Conservation (phyloP, 192 early-diverging fungal genomes). For the Coemansia interrupta region DNA sequence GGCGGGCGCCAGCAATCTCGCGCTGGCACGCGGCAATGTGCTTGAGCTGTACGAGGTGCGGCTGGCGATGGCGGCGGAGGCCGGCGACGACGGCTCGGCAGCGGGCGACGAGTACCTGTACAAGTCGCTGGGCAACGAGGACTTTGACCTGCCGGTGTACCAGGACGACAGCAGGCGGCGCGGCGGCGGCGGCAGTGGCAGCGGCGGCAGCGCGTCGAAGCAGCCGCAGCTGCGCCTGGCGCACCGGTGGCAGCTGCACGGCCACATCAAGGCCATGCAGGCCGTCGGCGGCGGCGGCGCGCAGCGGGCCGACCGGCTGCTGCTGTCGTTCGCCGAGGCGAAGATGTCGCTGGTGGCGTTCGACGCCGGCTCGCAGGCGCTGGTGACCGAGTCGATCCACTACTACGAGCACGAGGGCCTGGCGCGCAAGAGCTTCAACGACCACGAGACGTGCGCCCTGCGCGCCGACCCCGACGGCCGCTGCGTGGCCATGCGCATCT, state of each 20-base stretch:
- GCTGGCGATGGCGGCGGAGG: conserved; percentile 17
- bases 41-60: conserved; percentile 46
- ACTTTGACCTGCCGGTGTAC: conserved; percentile 46
- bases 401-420: conserved; percentile 93
- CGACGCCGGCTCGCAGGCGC: conserved; percentile 64
- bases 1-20: conserved; percentile 37
- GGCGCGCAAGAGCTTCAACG: conserved; percentile 60
- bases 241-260: conserved; percentile 44
- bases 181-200: conserved; percentile 7
- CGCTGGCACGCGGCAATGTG: conserved; percentile 43
- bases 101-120: conserved; percentile 33
- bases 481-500: conserved; percentile 86
- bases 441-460: conserved; percentile 36
- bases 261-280: conserved; percentile 38
- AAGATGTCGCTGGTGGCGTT: conserved; percentile 92
- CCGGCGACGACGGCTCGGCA: conserved; percentile 18
- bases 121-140: conserved; percentile 8
- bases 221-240: conserved; percentile 43
- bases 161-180: conserved; percentile 16
- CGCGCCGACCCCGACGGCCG: conserved; percentile 80
- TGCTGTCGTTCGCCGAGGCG: conserved; percentile 46
- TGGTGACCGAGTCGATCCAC: conserved; percentile 93
- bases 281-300: conserved; percentile 23
- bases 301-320: conserved; percentile 27
- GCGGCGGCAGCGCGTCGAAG: too few relatives aligned